Base-by-base conservation (phyloP, 1,284 basidiomycete species). In the Polyporus tsugae region DNA sequence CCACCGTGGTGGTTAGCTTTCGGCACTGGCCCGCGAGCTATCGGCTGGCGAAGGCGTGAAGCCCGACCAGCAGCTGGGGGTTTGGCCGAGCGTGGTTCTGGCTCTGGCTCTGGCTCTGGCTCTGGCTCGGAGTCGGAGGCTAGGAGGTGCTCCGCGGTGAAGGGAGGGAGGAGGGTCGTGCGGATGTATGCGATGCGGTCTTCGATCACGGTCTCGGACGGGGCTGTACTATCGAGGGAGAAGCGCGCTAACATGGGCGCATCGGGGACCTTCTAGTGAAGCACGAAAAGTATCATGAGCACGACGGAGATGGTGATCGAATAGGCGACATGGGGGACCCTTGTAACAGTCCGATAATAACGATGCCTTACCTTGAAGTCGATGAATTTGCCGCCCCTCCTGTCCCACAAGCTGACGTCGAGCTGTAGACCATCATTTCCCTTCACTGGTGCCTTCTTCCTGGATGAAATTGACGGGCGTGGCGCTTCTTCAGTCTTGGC, bases 101-200 rank as follows among this genome's bases (percentile, higher is more conserved):
- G 61, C 13, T 70, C 68, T 2, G 59, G 36, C 19, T 46, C 61
- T 4, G 59, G 29, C 29, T 29, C 29, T 29, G 9, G 57, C n/a
- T 67, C 69, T 4, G 63, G 63, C 15, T 70, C 68, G 1, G 62
- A 36, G 33, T 63, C 67, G 13, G 64, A 65, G 22, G 55, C 41
- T 10, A 64, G 66, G n/a, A 58, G 25, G 15, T 67, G 61, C 63
- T 66, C 60, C 46, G 67, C 63, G 64, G 69, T 60, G 67, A 70
- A 76, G 4, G 73, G 58, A 29, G 76, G 70, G 6, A 74, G 71
- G 35, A 75, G 58, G 17, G 53, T 35, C 0, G 67, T 63, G 38
- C 76, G 74, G 60, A 76, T 76, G 49, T 72, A 63, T 11, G 72
- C 74, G 46, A 76, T 73, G 39, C 72, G 74, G 33, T 70, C 72